A percentile compares a stretch with the other conserved stretches of the same genome.
phyloP scores from a whole-genome alignment of 345 rosid genomes.

The Eucalyptus dawsonii region DNA sequence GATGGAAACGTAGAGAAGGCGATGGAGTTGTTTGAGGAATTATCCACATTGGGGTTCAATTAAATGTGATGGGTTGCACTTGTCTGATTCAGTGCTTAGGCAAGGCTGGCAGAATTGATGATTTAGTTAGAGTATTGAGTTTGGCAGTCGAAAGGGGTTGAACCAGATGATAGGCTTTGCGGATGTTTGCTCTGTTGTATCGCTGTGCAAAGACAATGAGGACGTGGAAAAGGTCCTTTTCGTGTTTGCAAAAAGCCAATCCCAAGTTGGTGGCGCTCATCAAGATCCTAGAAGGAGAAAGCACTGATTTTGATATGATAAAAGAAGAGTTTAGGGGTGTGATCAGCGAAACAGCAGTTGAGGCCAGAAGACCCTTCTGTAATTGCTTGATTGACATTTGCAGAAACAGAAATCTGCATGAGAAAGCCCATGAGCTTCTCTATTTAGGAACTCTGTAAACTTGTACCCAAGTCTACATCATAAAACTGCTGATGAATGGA shows the following conservation, averaged over 20 bases:
- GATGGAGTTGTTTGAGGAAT: conserved; percentile 53
- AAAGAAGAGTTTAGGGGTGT: conserved; percentile 56
- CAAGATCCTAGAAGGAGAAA: conserved; percentile 33
- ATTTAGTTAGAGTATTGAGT: conserved; percentile 48
- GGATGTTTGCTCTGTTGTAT: conserved; percentile 77
- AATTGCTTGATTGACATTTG: conserved; percentile 88
- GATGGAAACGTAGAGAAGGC: conserved; percentile 68
- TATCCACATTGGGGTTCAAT: conserved; percentile 39
- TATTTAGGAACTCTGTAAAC: conserved; percentile 75
- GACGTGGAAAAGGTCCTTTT: conserved; percentile 48
- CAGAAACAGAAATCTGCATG: conserved; percentile 31
- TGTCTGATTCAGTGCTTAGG: conserved; percentile 82
- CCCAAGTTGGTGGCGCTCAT: conserved; percentile 43
- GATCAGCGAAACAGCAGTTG: conserved; percentile 39
- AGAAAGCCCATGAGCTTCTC: conserved; percentile 78
- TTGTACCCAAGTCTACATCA: conserved; percentile 71
- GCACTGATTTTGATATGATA: conserved; percentile 23
- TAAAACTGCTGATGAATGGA: conserved; percentile 65
- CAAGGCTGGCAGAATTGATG: conserved; percentile 55
- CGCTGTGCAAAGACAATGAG: conserved; percentile 42
- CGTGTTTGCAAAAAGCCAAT: conserved; percentile 59
- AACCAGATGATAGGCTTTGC: conserved; percentile 75
- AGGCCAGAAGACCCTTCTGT: conserved; percentile 80
- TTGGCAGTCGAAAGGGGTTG: conserved; percentile 41
- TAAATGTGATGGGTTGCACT: conserved; percentile 89